Evolutionary conservation across 108 stramenopile species (phyloP), one percentile per base, ranked within the genome.

Genomic region (Pseudonitzschia delicatissima): DNA sequence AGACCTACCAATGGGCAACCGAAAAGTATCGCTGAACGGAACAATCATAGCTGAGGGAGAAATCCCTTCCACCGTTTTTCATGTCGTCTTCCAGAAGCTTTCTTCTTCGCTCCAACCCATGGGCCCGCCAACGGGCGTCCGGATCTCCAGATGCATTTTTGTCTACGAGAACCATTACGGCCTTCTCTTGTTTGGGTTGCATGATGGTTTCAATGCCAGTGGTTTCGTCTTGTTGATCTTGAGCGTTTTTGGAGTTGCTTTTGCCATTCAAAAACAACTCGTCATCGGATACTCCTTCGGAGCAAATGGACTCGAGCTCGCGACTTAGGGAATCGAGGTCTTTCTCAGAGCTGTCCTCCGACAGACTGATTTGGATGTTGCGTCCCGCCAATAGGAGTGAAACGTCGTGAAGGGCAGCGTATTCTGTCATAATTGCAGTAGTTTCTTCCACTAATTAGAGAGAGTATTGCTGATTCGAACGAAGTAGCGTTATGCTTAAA

Each of bases 1-100:
- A 7, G 3, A 73, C 83, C 51, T 67, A 84, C 84, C 74, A 49
- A 42, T 78, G 74, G 12, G 76, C 77, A 20, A 85, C 67, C 9
- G 66, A 31, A 71, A 78, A 78, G 36, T 85, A 85, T 2, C 66
- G 50, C 39, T 72, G 44, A 52, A 85, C 62, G 2, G 37, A 71
- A 49, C 72, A 71, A 25, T 64, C 69, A 11, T 29, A 39, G 44
- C 80, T 76, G 23, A 85, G 45, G 4, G 69, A 35, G 63, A 85
- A 85, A 32, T 28, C 36, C n/a, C 61, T 73, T 20, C 77, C 80
- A 35, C 84, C 84, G 4, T 68, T 35, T 0, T 36, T 18, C 26
- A 69, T 32, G 73, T 85, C 84, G 52, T 81, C 51, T 12, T 70
- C 72, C 33, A 85, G 25, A 0, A 85, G 68, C 31, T 58, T 13